A percentile compares a stretch with the other conserved stretches of the same genome.
Conservation (phyloP, 192 early-diverging fungal genomes). For the Diversispora eburnea region DNA sequence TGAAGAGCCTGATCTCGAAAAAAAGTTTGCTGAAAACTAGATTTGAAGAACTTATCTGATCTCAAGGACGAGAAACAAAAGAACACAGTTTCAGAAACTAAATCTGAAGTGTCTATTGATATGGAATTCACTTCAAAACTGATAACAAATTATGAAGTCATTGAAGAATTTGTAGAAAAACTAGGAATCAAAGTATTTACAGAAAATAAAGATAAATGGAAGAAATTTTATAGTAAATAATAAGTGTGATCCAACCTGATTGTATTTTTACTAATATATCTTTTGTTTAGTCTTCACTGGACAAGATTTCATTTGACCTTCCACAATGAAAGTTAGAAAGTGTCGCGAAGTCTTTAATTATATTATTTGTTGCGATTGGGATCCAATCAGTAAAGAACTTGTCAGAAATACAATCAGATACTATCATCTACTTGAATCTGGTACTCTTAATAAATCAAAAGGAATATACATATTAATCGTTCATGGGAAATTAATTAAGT, state of each 20-base stretch:
- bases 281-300: conserved; percentile 6
- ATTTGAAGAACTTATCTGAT: conserved; percentile 20
- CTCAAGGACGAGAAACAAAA: conserved; percentile 24
- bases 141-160: conserved; percentile 15
- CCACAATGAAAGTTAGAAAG: too few relatives aligned
- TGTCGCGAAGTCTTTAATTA: too few relatives aligned
- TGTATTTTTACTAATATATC: conserved; percentile 28
- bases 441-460: too few relatives aligned
- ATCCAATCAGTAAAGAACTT: too few relatives aligned
- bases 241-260: conserved; percentile 20
- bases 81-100: conserved; percentile 18
- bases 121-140: conserved; percentile 19
- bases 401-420: too few relatives aligned
- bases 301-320: conserved; percentile 4
- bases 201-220: conserved; percentile 15
- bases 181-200: conserved; percentile 20
- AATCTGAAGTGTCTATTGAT: conserved; percentile 15
- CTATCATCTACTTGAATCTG: too few relatives aligned
- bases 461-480: conserved; percentile 17
- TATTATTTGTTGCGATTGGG: too few relatives aligned
- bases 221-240: conserved; percentile 21
- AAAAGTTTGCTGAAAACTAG: conserved; percentile 9
- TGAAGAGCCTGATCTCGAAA: conserved; percentile 20
- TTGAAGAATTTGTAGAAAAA: conserved; percentile 17
- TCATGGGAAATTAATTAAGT: conserved; percentile 15